Base-by-base conservation (phyloP, 352 stramenopile species). In the Lagenidium sp. region DNA sequence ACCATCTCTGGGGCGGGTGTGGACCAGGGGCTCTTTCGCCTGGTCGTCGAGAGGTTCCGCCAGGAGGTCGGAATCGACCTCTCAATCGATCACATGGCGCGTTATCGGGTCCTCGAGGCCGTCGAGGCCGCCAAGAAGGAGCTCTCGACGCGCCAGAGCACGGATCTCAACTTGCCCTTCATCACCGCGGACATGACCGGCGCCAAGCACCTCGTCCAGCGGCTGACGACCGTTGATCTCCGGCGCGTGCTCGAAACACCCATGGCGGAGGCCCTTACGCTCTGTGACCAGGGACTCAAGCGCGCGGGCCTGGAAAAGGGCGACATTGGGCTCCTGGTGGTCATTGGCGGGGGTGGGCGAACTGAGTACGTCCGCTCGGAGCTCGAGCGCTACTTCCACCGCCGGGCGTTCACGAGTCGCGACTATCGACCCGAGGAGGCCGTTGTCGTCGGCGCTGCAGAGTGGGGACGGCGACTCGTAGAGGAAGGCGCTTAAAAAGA, bases 121-220 rank as follows among this genome's bases (percentile, higher is more conserved):
- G 70, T 82, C 0, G 70, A 89, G 35, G 43, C 62, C n/a, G 76
- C 76, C 8, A 89, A 89, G 54, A 68, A 72, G 19, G 76, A 89
- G 47, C 55, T 89, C 11, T 84, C 70, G 15, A 71, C 53, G 30
- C 62, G 63, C 1, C 42, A 42, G 18, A 74, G 50, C 44, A 85
- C 68, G 2, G 73, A 85, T 22, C 64, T 86, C 30, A 84, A 89
- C 46, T 57, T 89, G 0, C 76, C 76, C 32, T 88, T 88, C 48
- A 85, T 88, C 51, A 88, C 76, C 0, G 76, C 76, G 2, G 66
- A 89, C 44, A 53, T 55, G 18, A 82, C 61, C 1, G 76, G 76
- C 2, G 76, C 70, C 30, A 86, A 85, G 42, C 76, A 89, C 41
- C 57, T 86, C 20, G 65, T 85, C 15, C 76, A 85, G 30, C 76